Evolutionary conservation across 495 filamentous ascomycete species (phyloP), one percentile per base, ranked within the genome.

Genomic region (Podospora anserina): DNA sequence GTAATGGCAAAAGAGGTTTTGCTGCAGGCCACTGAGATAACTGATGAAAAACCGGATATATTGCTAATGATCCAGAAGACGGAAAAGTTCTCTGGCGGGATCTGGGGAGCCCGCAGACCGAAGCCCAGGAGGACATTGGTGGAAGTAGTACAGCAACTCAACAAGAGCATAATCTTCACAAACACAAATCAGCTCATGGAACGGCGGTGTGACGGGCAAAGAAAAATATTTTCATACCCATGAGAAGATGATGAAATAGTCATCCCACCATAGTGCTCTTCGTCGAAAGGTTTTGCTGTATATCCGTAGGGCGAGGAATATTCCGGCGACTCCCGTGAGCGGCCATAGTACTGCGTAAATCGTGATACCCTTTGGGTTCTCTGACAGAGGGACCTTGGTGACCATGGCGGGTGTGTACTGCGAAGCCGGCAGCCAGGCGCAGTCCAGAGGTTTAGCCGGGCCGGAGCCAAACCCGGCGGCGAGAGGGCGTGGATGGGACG

Each of bases 1-100:
- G 75, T 77, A n/a, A 76, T 63, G 5, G 73, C 79, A 61, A 81
- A 81, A 26, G 73, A 75, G 2, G 75, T 80, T 67, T 81, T 81
- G 61, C 74, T 75, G 66, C 65, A 73, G 13, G 71, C 69, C 5
- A 71, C 71, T 1, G 73, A 71, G 18, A 77, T 64, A 20, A 76
- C 49, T 5, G 72, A 70, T 19, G 70, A 59, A 54, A 73, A 72
- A 30, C 71, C 76, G 5, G 64, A 66, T 15, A 74, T 49, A 60
- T 65, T 70, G 63, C 70, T 69, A 39, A 70, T 30, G 61, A 78
- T 55, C 32, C 63, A 56, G 30, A 78, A 53, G 2, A 28, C 26
- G 0, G 20, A 0, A 27, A 72, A 4, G 63, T 76, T 75, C 30
- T 71, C 67, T 13, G 57, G 3, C 0, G 68, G 69, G 1, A 78